A percentile compares a stretch with the other conserved stretches of the same genome.
Conservation (phyloP, 768 basidiomycete genomes). For the Lactifluus subvellereus region DNA sequence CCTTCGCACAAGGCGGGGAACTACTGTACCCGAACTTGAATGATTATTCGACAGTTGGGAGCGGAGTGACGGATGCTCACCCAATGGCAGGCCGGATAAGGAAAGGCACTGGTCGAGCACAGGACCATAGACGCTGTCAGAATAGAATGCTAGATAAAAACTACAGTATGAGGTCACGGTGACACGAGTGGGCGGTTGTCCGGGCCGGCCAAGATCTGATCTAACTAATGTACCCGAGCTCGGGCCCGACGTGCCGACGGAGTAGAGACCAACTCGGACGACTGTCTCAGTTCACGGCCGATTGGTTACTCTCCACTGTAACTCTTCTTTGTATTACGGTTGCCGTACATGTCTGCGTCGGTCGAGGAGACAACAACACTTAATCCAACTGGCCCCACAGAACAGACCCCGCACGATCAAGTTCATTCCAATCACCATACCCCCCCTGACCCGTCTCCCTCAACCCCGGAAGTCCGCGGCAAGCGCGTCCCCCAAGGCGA, state of each 20-base stretch:
- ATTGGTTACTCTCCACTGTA: neutral
- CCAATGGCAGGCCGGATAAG: too few species aligned
- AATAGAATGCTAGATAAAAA: too few species aligned
- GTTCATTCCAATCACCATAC: conserved; percentile 6
- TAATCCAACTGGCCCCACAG: neutral
- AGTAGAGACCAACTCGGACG: neutral
- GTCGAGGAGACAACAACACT: conserved; percentile 3
- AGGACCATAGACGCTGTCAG: too few species aligned
- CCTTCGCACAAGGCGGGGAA: too few species aligned
- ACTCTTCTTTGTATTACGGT: conserved; percentile 2
- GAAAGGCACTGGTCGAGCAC: too few species aligned
- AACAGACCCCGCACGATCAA: conserved; percentile 3
- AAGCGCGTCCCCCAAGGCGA: conserved; percentile 9
- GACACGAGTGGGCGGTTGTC: neutral
- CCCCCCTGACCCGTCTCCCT: neutral
- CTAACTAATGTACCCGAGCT: neutral
- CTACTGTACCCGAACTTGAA: too few species aligned
- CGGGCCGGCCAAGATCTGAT: conserved; percentile 4
- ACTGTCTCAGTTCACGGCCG: neutral
- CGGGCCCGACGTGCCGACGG: neutral
- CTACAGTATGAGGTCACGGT: too few species aligned
- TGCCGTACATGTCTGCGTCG: conserved; percentile 17
- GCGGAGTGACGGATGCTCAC: too few species aligned
- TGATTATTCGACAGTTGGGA: too few species aligned
- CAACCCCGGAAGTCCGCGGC: conserved; percentile 5